A percentile compares a stretch with the other conserved stretches of the same genome.
Evolutionary conservation across 1,284 basidiomycete species (phyloP).

Genomic region (Phellopilus nigrolimitatus): DNA sequence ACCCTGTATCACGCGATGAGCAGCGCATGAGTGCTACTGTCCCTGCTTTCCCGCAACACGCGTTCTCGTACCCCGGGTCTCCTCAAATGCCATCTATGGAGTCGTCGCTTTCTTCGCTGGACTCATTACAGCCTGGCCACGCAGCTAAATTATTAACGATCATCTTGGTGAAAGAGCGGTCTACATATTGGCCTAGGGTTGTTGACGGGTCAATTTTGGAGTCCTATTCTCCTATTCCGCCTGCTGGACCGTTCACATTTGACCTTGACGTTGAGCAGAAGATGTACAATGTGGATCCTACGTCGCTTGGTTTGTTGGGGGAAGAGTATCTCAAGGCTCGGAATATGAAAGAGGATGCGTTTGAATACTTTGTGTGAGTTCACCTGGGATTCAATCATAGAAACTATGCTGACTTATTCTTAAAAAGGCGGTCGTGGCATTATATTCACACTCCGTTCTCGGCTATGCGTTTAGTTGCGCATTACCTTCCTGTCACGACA

Average conservation of each 20-base stretch:
- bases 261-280: conserved; percentile 46
- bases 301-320: conserved; percentile 64
- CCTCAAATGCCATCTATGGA: conserved; percentile 51
- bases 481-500: conserved; percentile 38
- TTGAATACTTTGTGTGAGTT: conserved; percentile 73
- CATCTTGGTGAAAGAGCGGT: conserved; percentile 72
- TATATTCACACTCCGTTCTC: conserved; percentile 67
- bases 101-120: conserved; percentile 69
- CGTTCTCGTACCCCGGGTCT: conserved; percentile 44
- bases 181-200: conserved; percentile 74
- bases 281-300: conserved; percentile 77
- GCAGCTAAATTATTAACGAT: conserved; percentile 65
- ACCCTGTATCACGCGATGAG: conserved; percentile 12
- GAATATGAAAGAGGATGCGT: conserved; percentile 66
- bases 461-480: conserved; percentile 65
- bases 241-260: conserved; percentile 48
- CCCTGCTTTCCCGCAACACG: conserved; percentile 21
- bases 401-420: conserved; percentile 1
- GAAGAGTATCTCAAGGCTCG: conserved; percentile 68
- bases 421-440: conserved; percentile 70
- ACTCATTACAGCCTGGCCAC: conserved; percentile 54
- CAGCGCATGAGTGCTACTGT: conserved; percentile 17
- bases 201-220: conserved; percentile 69
- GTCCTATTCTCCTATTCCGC: conserved; percentile 42
- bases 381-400: too few relatives aligned